Conservation (phyloP, 495 filamentous ascomycete species). For the Xylaria palmicola region DNA sequence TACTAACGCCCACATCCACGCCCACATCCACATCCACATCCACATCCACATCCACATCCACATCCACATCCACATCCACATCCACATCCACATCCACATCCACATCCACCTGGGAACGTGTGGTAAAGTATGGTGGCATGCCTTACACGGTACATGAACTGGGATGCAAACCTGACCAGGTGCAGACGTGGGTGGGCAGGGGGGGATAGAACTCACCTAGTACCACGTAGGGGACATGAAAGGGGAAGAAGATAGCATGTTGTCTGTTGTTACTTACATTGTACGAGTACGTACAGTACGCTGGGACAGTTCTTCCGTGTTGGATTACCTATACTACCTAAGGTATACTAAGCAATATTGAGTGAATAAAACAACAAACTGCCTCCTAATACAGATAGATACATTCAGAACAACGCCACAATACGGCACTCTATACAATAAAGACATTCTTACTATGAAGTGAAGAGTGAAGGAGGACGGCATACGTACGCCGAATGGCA, state of each 20-base stretch:
- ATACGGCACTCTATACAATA: neutral
- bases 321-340: too few species aligned
- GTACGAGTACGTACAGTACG: neutral
- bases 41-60: too few species aligned
- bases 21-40: too few species aligned
- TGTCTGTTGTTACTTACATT: neutral
- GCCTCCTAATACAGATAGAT: too few species aligned
- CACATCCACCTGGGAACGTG: neutral
- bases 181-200: neutral
- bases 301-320: neutral
- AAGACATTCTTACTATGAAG: neutral
- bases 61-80: too few species aligned
- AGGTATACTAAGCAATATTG: too few species aligned
- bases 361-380: too few species aligned
- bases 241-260: neutral
- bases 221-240: neutral
- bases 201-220: too few species aligned
- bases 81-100: too few species aligned
- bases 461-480: too few species aligned
- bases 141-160: constrained; percentile 4
- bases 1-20: neutral
- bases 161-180: constrained; percentile 16
- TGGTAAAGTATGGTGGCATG: neutral
- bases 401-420: neutral
- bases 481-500: too few species aligned